A percentile compares a stretch with the other conserved stretches of the same genome.
These are phyloP conservation scores for Verticillium nubilum DNA, from an alignment of 2,329 filamentous ascomycete species.

Conservation along the genomic window DNA sequence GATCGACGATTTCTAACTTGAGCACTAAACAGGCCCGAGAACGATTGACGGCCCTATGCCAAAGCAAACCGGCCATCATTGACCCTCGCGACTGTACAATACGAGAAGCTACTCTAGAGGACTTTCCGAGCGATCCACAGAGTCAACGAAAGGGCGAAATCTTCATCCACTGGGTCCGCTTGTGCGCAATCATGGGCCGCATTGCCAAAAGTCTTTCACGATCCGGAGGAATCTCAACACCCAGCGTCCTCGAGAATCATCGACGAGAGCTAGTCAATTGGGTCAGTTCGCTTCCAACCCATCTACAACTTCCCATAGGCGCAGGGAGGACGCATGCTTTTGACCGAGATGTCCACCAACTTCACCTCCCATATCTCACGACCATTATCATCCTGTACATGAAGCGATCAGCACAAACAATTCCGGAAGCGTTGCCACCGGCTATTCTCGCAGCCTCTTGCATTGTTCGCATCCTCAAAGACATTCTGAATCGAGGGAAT, in stretches of 20 bases:
- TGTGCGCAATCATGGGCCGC: slow-evolving; percentile 32
- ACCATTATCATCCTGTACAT: slow-evolving; percentile 34
- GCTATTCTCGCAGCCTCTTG: slow-evolving; percentile 32
- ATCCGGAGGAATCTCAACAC: too few relatives aligned
- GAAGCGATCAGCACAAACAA: slow-evolving; percentile 24
- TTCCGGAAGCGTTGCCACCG: slow-evolving; percentile 28
- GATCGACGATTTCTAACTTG: not conserved
- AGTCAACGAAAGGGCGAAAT: slow-evolving; percentile 28
- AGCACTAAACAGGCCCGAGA: slow-evolving; percentile 21
- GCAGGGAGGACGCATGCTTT: slow-evolving; percentile 23
- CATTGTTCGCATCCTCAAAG: slow-evolving; percentile 29
- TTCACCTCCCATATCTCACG: slow-evolving; percentile 35
- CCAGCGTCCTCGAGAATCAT: slow-evolving; percentile 13
- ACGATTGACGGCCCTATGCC: slow-evolving; percentile 33
- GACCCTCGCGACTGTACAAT: slow-evolving; percentile 35
- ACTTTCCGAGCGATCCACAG: slow-evolving; percentile 27
- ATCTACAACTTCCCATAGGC: slow-evolving; percentile 25
- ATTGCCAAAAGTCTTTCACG: slow-evolving; percentile 30
- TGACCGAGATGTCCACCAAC: slow-evolving; percentile 33
- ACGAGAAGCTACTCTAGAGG: slow-evolving; percentile 26
- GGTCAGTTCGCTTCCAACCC: slow-evolving; percentile 25
- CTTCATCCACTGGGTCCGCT: slow-evolving; percentile 35
- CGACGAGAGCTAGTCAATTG: slow-evolving; percentile 27
- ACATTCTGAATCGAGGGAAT: slow-evolving; percentile 30
- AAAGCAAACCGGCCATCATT: slow-evolving; percentile 36